A percentile compares a stretch with the other conserved stretches of the same genome.
These are phyloP conservation scores for Coprinellus micaceus DNA, from an alignment of 768 basidiomycete genomes.

Conservation along the genomic window DNA sequence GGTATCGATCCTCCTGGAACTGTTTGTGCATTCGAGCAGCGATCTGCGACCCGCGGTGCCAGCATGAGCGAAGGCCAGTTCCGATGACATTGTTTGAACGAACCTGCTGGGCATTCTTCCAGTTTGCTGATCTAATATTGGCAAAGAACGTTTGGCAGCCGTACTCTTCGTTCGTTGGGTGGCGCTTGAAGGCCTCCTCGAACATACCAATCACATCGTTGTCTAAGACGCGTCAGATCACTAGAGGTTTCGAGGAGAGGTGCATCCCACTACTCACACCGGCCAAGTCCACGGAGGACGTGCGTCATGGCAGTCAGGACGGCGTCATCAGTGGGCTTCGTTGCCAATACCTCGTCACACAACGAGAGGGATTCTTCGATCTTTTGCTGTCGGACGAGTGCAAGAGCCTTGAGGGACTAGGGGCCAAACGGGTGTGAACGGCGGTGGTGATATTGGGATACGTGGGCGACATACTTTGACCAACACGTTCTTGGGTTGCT, in stretches of 20 bases:
- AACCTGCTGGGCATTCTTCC: slow-evolving; percentile 86
- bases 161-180: slow-evolving; percentile 78
- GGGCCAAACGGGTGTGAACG: not conserved
- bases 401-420: slow-evolving; percentile 81
- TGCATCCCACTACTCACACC: slow-evolving; percentile 38
- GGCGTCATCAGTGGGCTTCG: slow-evolving; percentile 69
- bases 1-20: slow-evolving; percentile 75
- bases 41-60: slow-evolving; percentile 40
- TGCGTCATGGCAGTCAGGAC: slow-evolving; percentile 81
- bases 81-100: not conserved
- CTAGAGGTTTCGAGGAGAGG: not conserved
- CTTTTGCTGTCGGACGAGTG: slow-evolving; percentile 79
- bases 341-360: slow-evolving; percentile 75
- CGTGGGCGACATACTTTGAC: slow-evolving; percentile 51
- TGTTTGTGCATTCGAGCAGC: slow-evolving; percentile 80
- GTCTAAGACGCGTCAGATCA: slow-evolving; percentile 34
- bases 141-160: slow-evolving; percentile 84
- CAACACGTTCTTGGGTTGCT: slow-evolving; percentile 69
- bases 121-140: slow-evolving; percentile 72
- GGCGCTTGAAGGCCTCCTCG: slow-evolving; percentile 80
- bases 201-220: slow-evolving; percentile 82
- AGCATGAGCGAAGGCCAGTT: not conserved
- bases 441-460: slow-evolving; percentile 14
- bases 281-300: slow-evolving; percentile 73
- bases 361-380: slow-evolving; percentile 76